These are phyloP conservation scores for Quercus rubra DNA, from an alignment of 306 rosid species.

Conservation along the genomic window DNA sequence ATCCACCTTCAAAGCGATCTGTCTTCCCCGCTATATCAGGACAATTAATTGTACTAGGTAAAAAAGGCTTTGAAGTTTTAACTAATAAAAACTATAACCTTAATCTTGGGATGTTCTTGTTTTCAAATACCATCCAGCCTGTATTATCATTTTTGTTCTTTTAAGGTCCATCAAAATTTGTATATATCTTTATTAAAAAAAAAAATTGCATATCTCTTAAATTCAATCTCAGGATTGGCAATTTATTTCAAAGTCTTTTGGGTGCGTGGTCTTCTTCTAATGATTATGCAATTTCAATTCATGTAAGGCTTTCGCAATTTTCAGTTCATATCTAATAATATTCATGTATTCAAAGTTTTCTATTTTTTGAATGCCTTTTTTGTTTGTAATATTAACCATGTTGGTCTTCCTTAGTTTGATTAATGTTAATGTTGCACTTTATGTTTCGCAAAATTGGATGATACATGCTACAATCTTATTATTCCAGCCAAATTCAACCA, in stretches of 20 bases:
- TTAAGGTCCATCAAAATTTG: constrained; percentile 27
- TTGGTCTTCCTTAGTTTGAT: not conserved
- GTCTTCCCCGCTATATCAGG: constrained; percentile 36
- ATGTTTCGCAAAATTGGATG: not conserved
- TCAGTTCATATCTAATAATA: not conserved
- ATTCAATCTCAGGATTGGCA: constrained; percentile 9
- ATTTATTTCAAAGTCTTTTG: not conserved
- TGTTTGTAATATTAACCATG: not conserved
- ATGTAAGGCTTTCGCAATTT: constrained; percentile 8
- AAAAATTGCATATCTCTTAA: not conserved
- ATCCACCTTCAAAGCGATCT: constrained; percentile 31
- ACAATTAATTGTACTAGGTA: constrained; percentile 17
- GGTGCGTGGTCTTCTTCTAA: too few relatives aligned
- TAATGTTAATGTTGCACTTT: too few relatives aligned
- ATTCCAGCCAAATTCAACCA: too few relatives aligned
- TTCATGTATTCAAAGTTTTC: too few relatives aligned
- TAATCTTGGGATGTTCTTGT: constrained; percentile 19
- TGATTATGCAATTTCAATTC: constrained; percentile 8
- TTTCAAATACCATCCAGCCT: constrained; percentile 28
- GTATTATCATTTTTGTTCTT: constrained; percentile 26
- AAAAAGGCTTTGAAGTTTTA: constrained; percentile 5
- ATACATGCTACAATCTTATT: too few relatives aligned
- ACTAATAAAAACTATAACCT: constrained; percentile 16
- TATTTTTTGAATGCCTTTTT: not conserved
- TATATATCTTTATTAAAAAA: too few relatives aligned